Conservation (phyloP, 345 rosid species). For the Orychophragmus violaceus region DNA sequence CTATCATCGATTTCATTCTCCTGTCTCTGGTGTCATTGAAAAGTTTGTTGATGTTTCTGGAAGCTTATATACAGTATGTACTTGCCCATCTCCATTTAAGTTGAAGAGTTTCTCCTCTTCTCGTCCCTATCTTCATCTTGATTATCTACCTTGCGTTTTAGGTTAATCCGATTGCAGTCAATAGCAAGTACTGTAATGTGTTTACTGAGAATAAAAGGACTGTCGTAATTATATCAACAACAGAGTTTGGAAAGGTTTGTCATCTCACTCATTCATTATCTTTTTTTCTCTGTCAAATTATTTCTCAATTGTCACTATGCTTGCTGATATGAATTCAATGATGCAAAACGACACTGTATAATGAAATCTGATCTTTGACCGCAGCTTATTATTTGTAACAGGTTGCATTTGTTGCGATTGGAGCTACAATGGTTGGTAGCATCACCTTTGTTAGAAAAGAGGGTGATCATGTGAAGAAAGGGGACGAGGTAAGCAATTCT, state of each 20-base stretch:
- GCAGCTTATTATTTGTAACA: conserved; percentile 4
- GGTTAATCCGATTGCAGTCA: conserved; percentile 98
- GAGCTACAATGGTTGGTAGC: conserved; percentile 98
- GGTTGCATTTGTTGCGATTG: conserved; percentile 64
- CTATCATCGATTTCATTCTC: conserved; percentile 87
- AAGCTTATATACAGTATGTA: conserved; percentile 71
- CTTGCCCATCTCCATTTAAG: background rate
- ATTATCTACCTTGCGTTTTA: conserved; percentile 26
- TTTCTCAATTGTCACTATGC: background rate
- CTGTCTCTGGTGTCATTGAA: conserved; percentile 73
- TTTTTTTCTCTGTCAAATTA: background rate
- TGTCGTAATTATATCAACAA: conserved; percentile 61
- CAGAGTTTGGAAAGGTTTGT: conserved; percentile 78
- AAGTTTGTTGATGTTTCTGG: conserved; percentile 60
- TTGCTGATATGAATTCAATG: background rate
- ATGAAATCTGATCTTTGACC: background rate
- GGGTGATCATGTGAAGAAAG: conserved; percentile 63
- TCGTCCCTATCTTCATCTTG: background rate
- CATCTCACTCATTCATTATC: background rate
- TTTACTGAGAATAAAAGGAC: conserved; percentile 87
- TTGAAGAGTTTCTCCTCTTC: background rate
- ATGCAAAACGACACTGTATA: background rate
- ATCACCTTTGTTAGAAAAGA: conserved; percentile 57
- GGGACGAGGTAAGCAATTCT: conserved; percentile 63
- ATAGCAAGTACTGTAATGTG: conserved; percentile 95